A percentile compares a stretch with the other conserved stretches of the same genome.
Evolutionary conservation across 2,329 filamentous ascomycete genomes (phyloP).

Genomic region (Colletotrichum sansevieriae): DNA sequence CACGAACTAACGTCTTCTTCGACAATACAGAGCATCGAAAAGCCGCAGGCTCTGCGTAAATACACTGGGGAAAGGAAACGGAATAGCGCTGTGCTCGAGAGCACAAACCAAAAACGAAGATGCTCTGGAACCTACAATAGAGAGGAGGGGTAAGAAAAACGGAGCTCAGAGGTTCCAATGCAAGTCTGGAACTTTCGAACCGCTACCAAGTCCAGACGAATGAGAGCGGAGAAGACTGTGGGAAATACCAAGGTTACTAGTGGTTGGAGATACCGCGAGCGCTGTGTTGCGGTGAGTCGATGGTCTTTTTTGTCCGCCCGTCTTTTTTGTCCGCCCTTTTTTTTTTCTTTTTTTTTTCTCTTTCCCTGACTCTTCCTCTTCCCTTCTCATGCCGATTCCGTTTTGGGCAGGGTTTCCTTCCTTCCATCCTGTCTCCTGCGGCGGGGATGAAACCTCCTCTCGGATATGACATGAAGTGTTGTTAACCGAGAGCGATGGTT

Average conservation of each 20-base stretch:
- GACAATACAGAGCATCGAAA: conserved; percentile 13
- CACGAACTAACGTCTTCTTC: not conserved
- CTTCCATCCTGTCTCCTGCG: conserved; percentile 9
- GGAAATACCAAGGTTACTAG: conserved; percentile 18
- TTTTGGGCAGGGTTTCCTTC: conserved; percentile 8
- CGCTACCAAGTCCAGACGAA: conserved; percentile 28
- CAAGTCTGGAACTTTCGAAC: conserved; percentile 25
- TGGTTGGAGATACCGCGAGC: conserved; percentile 9
- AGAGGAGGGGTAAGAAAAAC: conserved; percentile 20
- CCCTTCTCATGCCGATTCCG: conserved; percentile 4
- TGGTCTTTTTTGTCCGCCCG: conserved; percentile 9
- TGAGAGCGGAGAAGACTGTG: conserved; percentile 6
- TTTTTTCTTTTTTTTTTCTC: not conserved
- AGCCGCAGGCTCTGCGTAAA: conserved; percentile 8
- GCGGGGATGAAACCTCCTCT: conserved; percentile 4
- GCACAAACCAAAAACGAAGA: not conserved
- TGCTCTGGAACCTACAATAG: not conserved
- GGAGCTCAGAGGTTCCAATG: conserved; percentile 20
- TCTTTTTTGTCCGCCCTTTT: not conserved
- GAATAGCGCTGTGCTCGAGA: not conserved
- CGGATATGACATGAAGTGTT: conserved; percentile 22
- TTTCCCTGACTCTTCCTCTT: not conserved
- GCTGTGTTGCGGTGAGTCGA: conserved; percentile 31
- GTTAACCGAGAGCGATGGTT: conserved; percentile 37
- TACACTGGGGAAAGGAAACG: not conserved